Conservation (phyloP, 345 rosid genomes). For the Gossypium sturtianum region DNA sequence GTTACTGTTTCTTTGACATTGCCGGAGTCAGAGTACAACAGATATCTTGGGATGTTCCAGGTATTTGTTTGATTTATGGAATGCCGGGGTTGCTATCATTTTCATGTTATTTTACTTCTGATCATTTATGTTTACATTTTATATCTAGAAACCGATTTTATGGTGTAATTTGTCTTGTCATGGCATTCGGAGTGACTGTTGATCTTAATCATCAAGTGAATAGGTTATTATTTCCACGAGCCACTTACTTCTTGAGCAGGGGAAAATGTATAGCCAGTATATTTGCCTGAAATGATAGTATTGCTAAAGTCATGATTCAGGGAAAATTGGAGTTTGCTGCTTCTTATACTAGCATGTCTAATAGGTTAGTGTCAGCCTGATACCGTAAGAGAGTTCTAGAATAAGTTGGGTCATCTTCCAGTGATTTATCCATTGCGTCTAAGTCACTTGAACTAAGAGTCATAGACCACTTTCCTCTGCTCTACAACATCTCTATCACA, state of each 20-base stretch:
- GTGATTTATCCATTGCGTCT: no score
- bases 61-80: conserved; percentile 28
- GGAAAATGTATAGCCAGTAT: neutral
- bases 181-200: neutral
- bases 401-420: no score
- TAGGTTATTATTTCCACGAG: neutral
- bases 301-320: neutral
- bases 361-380: neutral
- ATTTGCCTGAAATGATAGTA: neutral
- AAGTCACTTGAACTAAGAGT: no score
- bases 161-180: neutral
- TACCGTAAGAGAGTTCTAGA: neutral
- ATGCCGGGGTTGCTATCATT: neutral
- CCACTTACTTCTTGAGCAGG: neutral
- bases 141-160: neutral
- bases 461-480: no score
- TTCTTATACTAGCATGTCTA: neutral
- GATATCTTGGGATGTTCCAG: conserved; percentile 85
- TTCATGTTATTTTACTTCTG: neutral
- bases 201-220: neutral
- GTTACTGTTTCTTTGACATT: conserved; percentile 40
- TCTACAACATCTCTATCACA: neutral
- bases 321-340: neutral
- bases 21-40: conserved; percentile 83
- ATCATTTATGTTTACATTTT: neutral